phyloP scores from a whole-genome alignment of 228 moss, liverwort and hornwort genomes.

The Sphagnum magellanicum region DNA sequence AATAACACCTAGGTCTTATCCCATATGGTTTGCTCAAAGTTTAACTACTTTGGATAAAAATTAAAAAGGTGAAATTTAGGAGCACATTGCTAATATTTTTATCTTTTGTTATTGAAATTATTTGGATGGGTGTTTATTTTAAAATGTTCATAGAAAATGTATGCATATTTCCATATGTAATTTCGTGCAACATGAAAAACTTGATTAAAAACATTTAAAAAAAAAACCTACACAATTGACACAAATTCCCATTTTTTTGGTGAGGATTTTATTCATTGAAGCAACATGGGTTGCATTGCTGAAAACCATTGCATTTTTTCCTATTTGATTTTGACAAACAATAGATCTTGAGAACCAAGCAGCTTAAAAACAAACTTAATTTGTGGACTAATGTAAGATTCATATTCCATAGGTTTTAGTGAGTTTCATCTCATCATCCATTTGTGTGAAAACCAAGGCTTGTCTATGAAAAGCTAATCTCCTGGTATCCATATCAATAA shows the following conservation, averaged over 20 bases:
- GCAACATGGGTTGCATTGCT: constrained; percentile 13
- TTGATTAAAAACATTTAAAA: background rate
- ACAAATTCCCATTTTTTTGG: constrained; percentile 17
- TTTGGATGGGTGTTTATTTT: too few relatives aligned
- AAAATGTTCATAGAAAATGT: too few relatives aligned
- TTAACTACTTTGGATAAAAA: too few relatives aligned
- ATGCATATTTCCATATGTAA: too few relatives aligned
- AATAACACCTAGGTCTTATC: too few relatives aligned
- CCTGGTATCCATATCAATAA: background rate
- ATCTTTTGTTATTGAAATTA: too few relatives aligned
- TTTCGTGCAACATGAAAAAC: too few relatives aligned
- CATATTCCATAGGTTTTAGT: background rate
- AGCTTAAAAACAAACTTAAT: too few relatives aligned
- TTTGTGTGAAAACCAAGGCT: background rate
- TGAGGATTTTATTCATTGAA: constrained; percentile 11
- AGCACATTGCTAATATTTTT: too few relatives aligned
- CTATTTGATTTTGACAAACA: constrained; percentile 11
- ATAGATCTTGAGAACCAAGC: background rate
- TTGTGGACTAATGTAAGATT: too few relatives aligned
- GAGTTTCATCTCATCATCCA: background rate
- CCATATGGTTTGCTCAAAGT: too few relatives aligned
- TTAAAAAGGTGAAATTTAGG: too few relatives aligned
- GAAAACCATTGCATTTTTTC: constrained; percentile 6
- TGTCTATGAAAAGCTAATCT: background rate
- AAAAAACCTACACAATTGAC: constrained; percentile 11